Conservation (phyloP, 2,329 filamentous ascomycete species). For the Juglanconis oblonga region DNA sequence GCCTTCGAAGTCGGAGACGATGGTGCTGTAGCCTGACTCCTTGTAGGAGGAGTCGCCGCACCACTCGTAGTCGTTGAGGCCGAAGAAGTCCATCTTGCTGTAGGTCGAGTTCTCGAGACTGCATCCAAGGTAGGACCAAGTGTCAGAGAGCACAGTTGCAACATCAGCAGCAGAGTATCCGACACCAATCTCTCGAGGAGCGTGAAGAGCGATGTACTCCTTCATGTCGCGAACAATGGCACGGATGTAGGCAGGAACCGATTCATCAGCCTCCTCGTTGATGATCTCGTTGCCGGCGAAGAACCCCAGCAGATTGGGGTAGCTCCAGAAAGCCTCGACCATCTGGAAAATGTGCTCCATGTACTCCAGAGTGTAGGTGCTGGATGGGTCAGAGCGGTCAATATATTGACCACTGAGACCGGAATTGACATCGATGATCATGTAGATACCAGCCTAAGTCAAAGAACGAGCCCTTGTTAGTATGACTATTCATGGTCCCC, state of each 20-base stretch:
- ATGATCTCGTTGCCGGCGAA: slow-evolving; percentile 74
- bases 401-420: slow-evolving; percentile 53
- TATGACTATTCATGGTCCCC: background rate
- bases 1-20: slow-evolving; percentile 59
- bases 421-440: slow-evolving; percentile 58
- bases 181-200: slow-evolving; percentile 64
- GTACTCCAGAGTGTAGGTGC: slow-evolving; percentile 48
- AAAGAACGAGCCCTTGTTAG: background rate
- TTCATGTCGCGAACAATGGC: slow-evolving; percentile 72
- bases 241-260: slow-evolving; percentile 60
- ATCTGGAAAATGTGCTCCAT: slow-evolving; percentile 59
- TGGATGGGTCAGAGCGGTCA: slow-evolving; percentile 45
- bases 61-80: slow-evolving; percentile 67
- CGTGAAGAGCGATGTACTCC: slow-evolving; percentile 69
- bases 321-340: slow-evolving; percentile 58
- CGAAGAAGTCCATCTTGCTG: slow-evolving; percentile 68
- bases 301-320: slow-evolving; percentile 60
- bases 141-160: slow-evolving; percentile 63
- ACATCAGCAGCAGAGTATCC: slow-evolving; percentile 76
- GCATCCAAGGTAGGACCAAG: slow-evolving; percentile 70
- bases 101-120: slow-evolving; percentile 45
- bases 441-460: slow-evolving; percentile 33
- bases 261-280: slow-evolving; percentile 55
- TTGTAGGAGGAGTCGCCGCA: slow-evolving; percentile 51
- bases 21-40: slow-evolving; percentile 28